A percentile compares a stretch with the other conserved stretches of the same genome.
Conservation (phyloP, 129 eudicot species). For the Helichrysum umbraculigerum region DNA sequence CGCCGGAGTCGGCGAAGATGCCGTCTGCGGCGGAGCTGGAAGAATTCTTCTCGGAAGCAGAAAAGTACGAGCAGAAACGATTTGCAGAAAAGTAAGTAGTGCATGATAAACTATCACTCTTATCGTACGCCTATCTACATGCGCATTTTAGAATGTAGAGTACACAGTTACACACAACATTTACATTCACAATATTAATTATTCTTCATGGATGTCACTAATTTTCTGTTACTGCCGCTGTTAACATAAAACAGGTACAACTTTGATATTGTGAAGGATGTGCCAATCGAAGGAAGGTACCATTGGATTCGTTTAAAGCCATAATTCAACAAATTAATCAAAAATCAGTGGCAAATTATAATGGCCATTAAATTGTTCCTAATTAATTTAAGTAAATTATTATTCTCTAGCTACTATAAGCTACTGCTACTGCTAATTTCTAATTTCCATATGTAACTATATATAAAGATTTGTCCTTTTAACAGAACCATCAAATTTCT, state of each 20-base stretch:
- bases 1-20: constrained; percentile 24
- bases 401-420: constrained; percentile 1
- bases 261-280: constrained; percentile 75
- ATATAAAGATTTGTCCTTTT: background rate
- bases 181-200: no score
- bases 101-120: background rate
- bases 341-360: no score
- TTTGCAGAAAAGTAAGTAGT: constrained; percentile 67
- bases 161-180: background rate
- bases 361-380: constrained; percentile 6
- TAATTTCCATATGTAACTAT: background rate
- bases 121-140: constrained; percentile 1
- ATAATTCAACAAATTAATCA: constrained; percentile 6
- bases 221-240: constrained; percentile 21
- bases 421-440: background rate
- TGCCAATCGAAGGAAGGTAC: constrained; percentile 78
- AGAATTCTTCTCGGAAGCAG: constrained; percentile 66
- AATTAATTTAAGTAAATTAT: background rate
- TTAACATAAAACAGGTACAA: constrained; percentile 55
- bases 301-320: constrained; percentile 69
- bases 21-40: constrained; percentile 69
- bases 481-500: constrained; percentile 11
- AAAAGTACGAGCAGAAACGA: constrained; percentile 61
- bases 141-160: constrained; percentile 13
- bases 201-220: background rate